Conservation (phyloP, 192 early-diverging fungal genomes). For the Rhizoclosmatium sp. region DNA sequence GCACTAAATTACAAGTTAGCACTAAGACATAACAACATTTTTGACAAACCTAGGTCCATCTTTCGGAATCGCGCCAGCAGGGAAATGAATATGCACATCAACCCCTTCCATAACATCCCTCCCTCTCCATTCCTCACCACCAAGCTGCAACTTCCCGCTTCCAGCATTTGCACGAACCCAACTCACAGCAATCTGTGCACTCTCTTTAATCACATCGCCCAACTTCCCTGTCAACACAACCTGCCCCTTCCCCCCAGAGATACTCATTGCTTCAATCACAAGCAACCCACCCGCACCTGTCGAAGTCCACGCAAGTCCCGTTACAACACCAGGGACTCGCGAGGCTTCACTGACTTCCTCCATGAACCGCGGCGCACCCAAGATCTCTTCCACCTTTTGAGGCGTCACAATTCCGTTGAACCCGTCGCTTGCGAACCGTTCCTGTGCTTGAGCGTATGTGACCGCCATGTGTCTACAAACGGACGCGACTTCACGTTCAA, state of each 20-base stretch:
- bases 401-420: conserved; percentile 59
- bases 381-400: conserved; percentile 64
- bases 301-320: conserved; percentile 82
- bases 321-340: conserved; percentile 76
- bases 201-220: conserved; percentile 89
- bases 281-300: conserved; percentile 76
- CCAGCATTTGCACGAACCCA: conserved; percentile 79
- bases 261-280: conserved; percentile 81
- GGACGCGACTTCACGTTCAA: conserved; percentile 76
- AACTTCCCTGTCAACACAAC: conserved; percentile 64
- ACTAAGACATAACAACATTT: not conserved
- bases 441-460: conserved; percentile 66
- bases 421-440: conserved; percentile 40
- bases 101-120: conserved; percentile 46
- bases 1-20: conserved; percentile 44
- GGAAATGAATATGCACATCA: conserved; percentile 92
- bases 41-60: conserved; percentile 71
- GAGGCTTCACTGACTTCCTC: conserved; percentile 75
- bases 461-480: conserved; percentile 76
- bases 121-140: conserved; percentile 1
- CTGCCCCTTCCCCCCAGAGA: conserved; percentile 64
- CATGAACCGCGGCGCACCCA: conserved; percentile 71
- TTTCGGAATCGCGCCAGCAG: conserved; percentile 80
- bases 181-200: conserved; percentile 76
- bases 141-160: conserved; percentile 41